Base-by-base conservation (phyloP, 2,329 filamentous ascomycete species). In the Macrophomina phaseolina region DNA sequence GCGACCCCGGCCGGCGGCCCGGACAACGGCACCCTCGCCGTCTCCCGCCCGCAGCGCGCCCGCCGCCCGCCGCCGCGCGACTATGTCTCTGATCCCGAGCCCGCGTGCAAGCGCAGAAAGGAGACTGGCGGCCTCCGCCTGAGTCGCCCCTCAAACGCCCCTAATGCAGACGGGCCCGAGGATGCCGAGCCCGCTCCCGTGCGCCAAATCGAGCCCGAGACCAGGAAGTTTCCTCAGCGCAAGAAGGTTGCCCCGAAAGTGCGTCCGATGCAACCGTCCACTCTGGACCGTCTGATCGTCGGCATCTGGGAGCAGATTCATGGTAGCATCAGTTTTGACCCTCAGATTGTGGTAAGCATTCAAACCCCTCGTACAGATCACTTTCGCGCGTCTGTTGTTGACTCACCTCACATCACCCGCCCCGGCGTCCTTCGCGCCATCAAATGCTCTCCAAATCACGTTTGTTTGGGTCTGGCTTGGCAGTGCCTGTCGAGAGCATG, bases 271-370 rank as follows among this genome's bases (percentile, higher is more conserved):
- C 79, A 83, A 66, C 82, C 82, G 1, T 83, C 82, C 0, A 83
- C 80, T 4, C 70, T 82, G 16, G 81, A 83, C 67, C 84, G 84
- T 67, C 75, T 84, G 51, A 80, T 84, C 53, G 76, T 78, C 28
- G 82, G 83, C 4, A 83, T 84, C 16, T 85, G 82, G 82, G 79
- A 84, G 62, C 81, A 82, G 66, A 73, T 85, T 1, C 82, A 81
- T 69, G 77, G 79, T 16, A 77, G 76, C n/a, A 73, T 80, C 52
- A 77, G 75, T 46, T 69, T 82, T 12, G 79, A 82, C 68, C 80
- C 79, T 1, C 76, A 79, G 69, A 68, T 75, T 53, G 61, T 64
- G 51, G 72, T 76, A 45, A 71, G 74, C 16, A 69, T 23, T 18
- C 7, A 12, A 45, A 23, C 23, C 23, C 23, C 23, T 3, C 23